Evolutionary conservation across 495 filamentous ascomycete genomes (phyloP).

Genomic region (Chaetomium fimeti): DNA sequence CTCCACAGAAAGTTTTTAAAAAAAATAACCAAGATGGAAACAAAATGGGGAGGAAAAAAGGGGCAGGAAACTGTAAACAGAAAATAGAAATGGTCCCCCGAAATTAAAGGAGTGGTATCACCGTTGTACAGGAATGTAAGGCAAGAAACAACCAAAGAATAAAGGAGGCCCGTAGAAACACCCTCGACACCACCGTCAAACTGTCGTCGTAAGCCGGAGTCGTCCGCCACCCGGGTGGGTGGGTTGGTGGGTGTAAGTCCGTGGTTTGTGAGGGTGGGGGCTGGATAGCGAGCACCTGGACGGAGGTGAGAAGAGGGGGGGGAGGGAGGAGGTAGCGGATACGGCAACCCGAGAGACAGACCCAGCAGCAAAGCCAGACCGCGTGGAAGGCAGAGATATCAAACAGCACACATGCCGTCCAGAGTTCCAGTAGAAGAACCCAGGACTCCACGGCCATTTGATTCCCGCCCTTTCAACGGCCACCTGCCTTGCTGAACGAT

Average conservation of each 20-base stretch:
- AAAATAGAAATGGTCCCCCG: background rate
- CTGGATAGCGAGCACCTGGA: background rate
- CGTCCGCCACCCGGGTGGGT: too few relatives aligned
- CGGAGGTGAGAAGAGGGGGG: background rate
- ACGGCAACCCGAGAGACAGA: background rate
- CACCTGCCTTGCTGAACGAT: too few relatives aligned
- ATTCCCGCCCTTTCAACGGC: background rate
- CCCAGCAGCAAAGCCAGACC: background rate
- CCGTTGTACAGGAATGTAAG: conserved; percentile 8
- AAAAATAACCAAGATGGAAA: conserved; percentile 8
- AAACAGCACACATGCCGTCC: conserved; percentile 11
- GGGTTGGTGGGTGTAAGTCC: too few relatives aligned
- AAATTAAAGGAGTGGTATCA: conserved; percentile 1
- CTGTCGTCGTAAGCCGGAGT: background rate
- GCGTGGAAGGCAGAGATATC: background rate
- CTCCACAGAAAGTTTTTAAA: conserved; percentile 1
- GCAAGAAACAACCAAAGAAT: conserved; percentile 6
- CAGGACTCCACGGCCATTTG: conserved; percentile 1
- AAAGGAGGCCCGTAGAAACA: conserved; percentile 3
- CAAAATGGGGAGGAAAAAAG: conserved; percentile 27
- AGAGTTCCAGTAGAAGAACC: background rate
- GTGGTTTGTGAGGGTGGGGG: background rate
- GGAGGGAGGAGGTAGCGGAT: background rate
- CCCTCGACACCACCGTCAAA: background rate
- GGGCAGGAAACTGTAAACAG: conserved; percentile 18